Evolutionary conservation across 225 moss, liverwort and hornwort species (phyloP).

Genomic region (Antitrichia curtipendula): DNA sequence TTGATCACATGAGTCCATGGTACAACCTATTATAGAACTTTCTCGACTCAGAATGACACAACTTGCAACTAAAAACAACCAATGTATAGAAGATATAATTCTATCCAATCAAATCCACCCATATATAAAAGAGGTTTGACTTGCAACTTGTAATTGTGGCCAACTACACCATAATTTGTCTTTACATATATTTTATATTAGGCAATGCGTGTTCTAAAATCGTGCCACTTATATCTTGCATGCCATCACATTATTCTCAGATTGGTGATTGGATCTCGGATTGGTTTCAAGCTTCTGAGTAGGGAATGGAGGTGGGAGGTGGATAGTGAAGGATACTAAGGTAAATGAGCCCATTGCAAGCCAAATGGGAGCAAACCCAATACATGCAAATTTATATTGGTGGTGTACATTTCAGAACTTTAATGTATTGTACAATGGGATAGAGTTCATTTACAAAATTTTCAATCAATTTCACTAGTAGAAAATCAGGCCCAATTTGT

Average conservation of each 20-base stretch:
- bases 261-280: no score
- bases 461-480: no score
- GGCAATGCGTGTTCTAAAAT: no score
- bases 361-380: not conserved
- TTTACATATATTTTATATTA: not conserved
- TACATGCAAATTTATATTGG: not conserved
- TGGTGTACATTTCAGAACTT: not conserved
- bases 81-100: not conserved
- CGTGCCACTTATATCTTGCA: fast-evolving
- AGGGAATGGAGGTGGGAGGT: no score
- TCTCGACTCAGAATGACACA: not conserved
- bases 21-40: not conserved
- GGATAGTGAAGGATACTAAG: not conserved
- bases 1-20: not conserved
- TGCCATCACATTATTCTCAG: not conserved
- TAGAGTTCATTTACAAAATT: no score
- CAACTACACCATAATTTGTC: not conserved
- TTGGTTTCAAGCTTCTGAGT: no score
- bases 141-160: not conserved
- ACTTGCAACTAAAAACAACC: not conserved
- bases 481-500: no score
- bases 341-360: not conserved
- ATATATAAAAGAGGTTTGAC: not conserved
- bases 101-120: not conserved
- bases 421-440: no score